phyloP scores from a whole-genome alignment of 2,329 filamentous ascomycete species.

The Drechslera avenae region DNA sequence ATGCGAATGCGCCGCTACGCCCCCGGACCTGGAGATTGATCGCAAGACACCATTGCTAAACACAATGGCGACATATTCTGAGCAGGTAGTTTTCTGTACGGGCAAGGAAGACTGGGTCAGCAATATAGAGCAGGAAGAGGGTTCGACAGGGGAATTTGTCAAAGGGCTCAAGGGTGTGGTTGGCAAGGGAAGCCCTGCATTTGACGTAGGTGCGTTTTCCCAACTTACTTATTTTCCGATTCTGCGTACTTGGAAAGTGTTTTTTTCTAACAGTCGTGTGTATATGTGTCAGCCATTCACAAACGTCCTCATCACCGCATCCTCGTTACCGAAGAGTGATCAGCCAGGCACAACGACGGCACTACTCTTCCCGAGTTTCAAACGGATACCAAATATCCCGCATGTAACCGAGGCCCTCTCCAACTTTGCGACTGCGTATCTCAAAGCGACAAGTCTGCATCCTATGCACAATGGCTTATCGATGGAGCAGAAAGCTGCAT shows the following conservation, averaged over 20 bases:
- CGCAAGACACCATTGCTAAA: slow-evolving; percentile 71
- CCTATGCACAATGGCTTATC: slow-evolving; percentile 63
- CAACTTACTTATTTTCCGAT: background rate
- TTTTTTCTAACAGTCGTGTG: background rate
- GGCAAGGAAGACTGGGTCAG: slow-evolving; percentile 81
- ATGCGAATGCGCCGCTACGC: slow-evolving; percentile 73
- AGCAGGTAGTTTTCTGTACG: slow-evolving; percentile 84
- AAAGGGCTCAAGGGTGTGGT: slow-evolving; percentile 69
- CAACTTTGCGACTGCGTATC: slow-evolving; percentile 66
- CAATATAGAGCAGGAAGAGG: slow-evolving; percentile 80
- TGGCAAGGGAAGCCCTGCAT: slow-evolving; percentile 50
- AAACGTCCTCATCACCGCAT: slow-evolving; percentile 76
- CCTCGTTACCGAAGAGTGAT: slow-evolving; percentile 62
- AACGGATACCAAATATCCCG: slow-evolving; percentile 75
- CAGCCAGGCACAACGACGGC: slow-evolving; percentile 50
- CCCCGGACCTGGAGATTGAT: slow-evolving; percentile 74
- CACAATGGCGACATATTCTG: slow-evolving; percentile 76
- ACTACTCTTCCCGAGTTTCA: slow-evolving; percentile 83
- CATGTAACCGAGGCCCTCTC: slow-evolving; percentile 62
- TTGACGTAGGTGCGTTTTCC: slow-evolving; percentile 51
- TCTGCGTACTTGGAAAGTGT: no score
- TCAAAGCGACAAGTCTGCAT: slow-evolving; percentile 68
- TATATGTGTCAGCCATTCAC: slow-evolving; percentile 76
- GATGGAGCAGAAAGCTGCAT: slow-evolving; percentile 54
- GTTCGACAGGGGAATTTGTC: slow-evolving; percentile 58